Percentiles rank a stretch among this genome's conserved stretches.
Evolutionary conservation across 768 basidiomycete species (phyloP).

Genomic region (Termitomyces sp.): DNA sequence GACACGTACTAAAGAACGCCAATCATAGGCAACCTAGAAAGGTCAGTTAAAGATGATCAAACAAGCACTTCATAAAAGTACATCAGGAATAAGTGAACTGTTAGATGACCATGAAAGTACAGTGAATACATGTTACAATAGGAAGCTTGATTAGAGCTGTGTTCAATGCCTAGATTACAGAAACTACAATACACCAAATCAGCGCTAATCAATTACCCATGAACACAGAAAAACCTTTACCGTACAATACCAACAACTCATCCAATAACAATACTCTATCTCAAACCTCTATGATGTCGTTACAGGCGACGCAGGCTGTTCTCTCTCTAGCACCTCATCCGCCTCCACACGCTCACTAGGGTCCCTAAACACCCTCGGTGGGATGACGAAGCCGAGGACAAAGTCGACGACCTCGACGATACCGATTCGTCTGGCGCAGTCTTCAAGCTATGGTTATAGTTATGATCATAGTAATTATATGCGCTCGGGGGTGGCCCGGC

Average conservation of each 20-base stretch:
- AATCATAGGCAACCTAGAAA: neutral
- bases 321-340: slow-evolving; percentile 33
- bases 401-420: slow-evolving; percentile 9
- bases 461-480: neutral
- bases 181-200: neutral
- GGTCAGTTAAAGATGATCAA: neutral
- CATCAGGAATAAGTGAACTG: neutral
- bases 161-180: neutral
- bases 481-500: neutral
- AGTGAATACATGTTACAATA: neutral
- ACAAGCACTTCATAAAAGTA: neutral
- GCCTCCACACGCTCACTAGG: slow-evolving; percentile 71
- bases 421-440: neutral
- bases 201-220: neutral
- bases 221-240: neutral
- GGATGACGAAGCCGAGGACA: slow-evolving; percentile 25
- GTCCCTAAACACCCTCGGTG: slow-evolving; percentile 62
- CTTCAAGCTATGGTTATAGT: neutral
- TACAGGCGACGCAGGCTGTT: slow-evolving; percentile 1
- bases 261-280: neutral
- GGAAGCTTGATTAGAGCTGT: neutral
- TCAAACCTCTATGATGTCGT: neutral
- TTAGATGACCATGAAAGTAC: neutral
- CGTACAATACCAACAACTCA: neutral
- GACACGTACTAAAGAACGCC: neutral